Conservation (phyloP, 2,329 filamentous ascomycete genomes). For the Thermomyces lanuginosus region DNA sequence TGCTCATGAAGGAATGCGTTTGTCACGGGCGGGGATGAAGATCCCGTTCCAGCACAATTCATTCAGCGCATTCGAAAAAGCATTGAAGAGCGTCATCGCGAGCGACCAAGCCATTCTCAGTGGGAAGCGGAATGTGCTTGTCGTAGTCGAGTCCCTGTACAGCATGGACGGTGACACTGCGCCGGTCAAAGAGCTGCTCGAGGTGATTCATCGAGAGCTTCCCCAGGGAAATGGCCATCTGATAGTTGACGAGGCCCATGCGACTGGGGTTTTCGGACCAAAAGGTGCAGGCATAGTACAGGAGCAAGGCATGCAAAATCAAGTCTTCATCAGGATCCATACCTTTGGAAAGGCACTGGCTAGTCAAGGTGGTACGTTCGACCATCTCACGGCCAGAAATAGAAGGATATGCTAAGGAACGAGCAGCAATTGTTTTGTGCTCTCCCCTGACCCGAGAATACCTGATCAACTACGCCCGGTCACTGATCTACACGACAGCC, state of each 20-base stretch:
- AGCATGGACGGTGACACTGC: constrained; percentile 71
- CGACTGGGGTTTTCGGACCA: constrained; percentile 34
- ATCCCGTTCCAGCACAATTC: constrained; percentile 35
- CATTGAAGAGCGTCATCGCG: constrained; percentile 17
- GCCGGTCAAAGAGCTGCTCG: constrained; percentile 45
- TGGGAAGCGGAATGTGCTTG: constrained; percentile 41
- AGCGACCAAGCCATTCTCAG: constrained; percentile 17
- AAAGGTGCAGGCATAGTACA: constrained; percentile 35
- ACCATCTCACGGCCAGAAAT: constrained; percentile 3
- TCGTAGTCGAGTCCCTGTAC: constrained; percentile 57
- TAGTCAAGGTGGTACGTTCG: constrained; percentile 48
- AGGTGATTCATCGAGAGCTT: constrained; percentile 39
- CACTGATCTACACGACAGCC: constrained; percentile 58
- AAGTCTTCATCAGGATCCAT: constrained; percentile 35
- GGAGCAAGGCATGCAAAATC: constrained; percentile 33
- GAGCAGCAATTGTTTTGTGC: constrained; percentile 45
- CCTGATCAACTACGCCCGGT: constrained; percentile 60
- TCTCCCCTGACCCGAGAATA: constrained; percentile 44
- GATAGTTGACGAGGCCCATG: constrained; percentile 42
- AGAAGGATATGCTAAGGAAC: constrained; percentile 6
- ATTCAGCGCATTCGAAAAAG: constrained; percentile 19
- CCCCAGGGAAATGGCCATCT: constrained; percentile 41
- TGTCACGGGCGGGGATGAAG: constrained; percentile 39
- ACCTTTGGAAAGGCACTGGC: constrained; percentile 40
- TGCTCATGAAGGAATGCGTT: constrained; percentile 58